A percentile compares a stretch with the other conserved stretches of the same genome.
phyloP scores from a whole-genome alignment of 1,139 yeast genomes.

The Diutina neorugosa region DNA sequence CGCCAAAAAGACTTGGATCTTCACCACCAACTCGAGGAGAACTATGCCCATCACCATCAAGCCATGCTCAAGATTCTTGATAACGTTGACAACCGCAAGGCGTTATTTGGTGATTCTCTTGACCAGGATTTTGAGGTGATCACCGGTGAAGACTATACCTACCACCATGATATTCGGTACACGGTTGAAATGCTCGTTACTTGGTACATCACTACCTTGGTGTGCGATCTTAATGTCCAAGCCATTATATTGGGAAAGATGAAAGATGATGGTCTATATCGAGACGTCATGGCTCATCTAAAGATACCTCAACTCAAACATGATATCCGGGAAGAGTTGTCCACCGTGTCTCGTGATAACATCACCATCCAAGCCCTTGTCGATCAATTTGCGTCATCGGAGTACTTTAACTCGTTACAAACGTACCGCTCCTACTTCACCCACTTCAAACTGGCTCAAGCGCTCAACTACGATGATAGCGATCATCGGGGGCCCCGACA shows the following conservation, averaged over 20 bases:
- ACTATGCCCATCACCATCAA: not conserved
- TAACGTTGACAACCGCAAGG: not conserved
- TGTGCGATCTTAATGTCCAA: conserved; percentile 1
- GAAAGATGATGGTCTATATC: not conserved
- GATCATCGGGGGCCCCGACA: not conserved
- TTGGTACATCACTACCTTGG: not conserved
- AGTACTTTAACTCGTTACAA: not conserved
- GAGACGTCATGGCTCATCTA: not conserved
- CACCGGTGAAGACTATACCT: not conserved
- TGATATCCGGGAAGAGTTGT: not conserved
- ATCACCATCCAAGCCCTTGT: not conserved
- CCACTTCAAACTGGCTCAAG: not conserved
- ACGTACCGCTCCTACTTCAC: not conserved
- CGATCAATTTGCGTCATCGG: not conserved
- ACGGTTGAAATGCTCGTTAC: not conserved
- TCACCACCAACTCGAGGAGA: not conserved
- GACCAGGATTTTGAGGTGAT: not conserved
- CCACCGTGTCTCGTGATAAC: not conserved
- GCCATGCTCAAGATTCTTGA: not conserved
- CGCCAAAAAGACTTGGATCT: not conserved
- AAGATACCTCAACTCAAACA: not conserved
- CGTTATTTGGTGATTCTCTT: not conserved
- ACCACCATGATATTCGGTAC: not conserved
- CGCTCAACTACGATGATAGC: not conserved
- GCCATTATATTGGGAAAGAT: not conserved